Percentiles rank a stretch among this genome's conserved stretches.
Evolutionary conservation across 1,139 yeast species (phyloP).

Genomic region (Saccharomyces hybrid): DNA sequence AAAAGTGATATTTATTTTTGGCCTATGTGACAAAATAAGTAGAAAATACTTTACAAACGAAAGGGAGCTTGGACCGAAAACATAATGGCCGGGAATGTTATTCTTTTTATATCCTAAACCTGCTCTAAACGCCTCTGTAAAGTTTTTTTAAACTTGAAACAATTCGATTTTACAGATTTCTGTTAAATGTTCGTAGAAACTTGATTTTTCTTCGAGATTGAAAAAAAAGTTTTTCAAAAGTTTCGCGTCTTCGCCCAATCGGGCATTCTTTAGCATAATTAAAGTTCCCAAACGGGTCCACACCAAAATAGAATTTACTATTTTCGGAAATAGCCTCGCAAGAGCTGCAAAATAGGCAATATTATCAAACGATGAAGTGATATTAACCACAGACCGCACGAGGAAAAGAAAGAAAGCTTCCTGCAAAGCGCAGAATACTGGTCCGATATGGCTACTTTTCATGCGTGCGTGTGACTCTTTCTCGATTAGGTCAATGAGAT

Average conservation of each 20-base stretch:
- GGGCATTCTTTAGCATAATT: background rate
- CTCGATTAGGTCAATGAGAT: background rate
- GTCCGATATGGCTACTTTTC: background rate
- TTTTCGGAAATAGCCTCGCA: background rate
- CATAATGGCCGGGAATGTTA: background rate
- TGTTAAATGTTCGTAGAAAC: background rate
- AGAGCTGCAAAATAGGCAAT: background rate
- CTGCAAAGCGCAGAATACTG: background rate
- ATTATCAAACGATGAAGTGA: background rate
- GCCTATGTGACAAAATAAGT: background rate
- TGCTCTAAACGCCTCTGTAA: conserved; percentile 6
- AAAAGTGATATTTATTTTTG: background rate
- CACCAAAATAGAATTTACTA: background rate
- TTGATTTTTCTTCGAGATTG: background rate
- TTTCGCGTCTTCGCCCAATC: background rate
- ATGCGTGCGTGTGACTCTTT: background rate
- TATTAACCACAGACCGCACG: background rate
- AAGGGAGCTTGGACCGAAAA: background rate
- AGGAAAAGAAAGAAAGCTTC: background rate
- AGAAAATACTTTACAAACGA: background rate
- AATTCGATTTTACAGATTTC: background rate
- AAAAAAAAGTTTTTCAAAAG: background rate
- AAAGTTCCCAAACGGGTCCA: background rate
- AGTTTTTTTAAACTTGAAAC: background rate
- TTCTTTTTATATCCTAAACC: background rate